phyloP scores from a whole-genome alignment of 2,329 filamentous ascomycete species.

The Sporothrix mexicana region DNA sequence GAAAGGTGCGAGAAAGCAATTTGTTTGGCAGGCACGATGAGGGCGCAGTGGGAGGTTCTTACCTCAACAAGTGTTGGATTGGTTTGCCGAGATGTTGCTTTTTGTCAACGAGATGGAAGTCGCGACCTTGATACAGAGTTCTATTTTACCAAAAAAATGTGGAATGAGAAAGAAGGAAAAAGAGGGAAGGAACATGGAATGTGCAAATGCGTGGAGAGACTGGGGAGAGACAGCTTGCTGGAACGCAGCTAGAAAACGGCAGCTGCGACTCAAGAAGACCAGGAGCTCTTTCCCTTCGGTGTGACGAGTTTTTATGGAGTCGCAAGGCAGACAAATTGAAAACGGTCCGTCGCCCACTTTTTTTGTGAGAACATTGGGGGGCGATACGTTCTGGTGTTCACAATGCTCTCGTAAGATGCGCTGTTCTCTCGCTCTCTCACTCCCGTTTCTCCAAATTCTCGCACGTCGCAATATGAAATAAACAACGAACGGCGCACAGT shows the following conservation, averaged over 20 bases:
- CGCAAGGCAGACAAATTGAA: constrained; percentile 16
- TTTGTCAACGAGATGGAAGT: not conserved
- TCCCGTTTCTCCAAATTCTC: not conserved
- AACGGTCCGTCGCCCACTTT: constrained; percentile 21
- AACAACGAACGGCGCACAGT: constrained; percentile 20
- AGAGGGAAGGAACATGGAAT: constrained; percentile 12
- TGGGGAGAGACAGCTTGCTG: constrained; percentile 24
- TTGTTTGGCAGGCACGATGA: constrained; percentile 26
- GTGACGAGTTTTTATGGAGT: not conserved
- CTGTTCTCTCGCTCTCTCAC: not conserved
- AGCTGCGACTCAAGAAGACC: constrained; percentile 7
- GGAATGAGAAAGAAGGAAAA: not conserved
- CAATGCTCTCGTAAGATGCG: not conserved
- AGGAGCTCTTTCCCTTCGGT: not conserved
- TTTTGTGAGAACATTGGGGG: not conserved
- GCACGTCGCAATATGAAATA: constrained; percentile 25
- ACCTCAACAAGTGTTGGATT: constrained; percentile 16
- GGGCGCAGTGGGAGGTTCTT: constrained; percentile 8
- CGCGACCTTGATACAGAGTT: not conserved
- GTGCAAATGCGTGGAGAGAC: constrained; percentile 10
- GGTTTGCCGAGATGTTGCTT: not conserved
- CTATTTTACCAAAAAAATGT: not conserved
- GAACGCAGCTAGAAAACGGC: constrained; percentile 26
- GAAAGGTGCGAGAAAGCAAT: constrained; percentile 17
- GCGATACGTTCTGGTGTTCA: not conserved